Conservation (phyloP, 176 grass and related monocot species). For the Rhynchospora breviuscula region DNA sequence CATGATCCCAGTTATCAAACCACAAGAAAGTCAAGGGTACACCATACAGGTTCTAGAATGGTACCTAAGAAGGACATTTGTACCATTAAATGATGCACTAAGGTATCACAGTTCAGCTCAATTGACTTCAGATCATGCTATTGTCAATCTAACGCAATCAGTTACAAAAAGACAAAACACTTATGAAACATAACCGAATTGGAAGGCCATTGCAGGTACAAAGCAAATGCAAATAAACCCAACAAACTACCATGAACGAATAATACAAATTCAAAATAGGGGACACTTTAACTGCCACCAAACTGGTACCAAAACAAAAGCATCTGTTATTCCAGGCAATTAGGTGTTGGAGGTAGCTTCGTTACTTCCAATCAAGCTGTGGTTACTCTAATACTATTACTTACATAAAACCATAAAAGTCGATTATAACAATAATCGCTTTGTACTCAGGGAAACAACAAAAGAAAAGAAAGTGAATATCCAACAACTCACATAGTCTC, state of each 20-base stretch:
- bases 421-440: background rate
- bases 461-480: background rate
- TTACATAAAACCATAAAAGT: background rate
- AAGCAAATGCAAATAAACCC: background rate
- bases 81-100: no score
- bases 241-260: background rate
- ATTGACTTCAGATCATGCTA: no score
- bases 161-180: background rate
- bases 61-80: no score
- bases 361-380: background rate
- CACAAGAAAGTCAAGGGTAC: background rate
- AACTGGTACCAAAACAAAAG: background rate
- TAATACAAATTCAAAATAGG: background rate
- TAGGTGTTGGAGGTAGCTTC: background rate
- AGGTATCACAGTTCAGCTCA: no score
- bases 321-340: background rate
- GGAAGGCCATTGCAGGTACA: background rate
- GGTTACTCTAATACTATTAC: background rate
- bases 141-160: background rate
- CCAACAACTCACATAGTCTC: constrained; percentile 40
- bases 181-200: background rate
- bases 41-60: no score
- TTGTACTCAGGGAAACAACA: background rate
- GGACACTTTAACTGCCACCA: background rate
- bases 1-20: background rate